Evolutionary conservation across 148 eudicot genomes (phyloP).

Genomic region (Cornus kousa): DNA sequence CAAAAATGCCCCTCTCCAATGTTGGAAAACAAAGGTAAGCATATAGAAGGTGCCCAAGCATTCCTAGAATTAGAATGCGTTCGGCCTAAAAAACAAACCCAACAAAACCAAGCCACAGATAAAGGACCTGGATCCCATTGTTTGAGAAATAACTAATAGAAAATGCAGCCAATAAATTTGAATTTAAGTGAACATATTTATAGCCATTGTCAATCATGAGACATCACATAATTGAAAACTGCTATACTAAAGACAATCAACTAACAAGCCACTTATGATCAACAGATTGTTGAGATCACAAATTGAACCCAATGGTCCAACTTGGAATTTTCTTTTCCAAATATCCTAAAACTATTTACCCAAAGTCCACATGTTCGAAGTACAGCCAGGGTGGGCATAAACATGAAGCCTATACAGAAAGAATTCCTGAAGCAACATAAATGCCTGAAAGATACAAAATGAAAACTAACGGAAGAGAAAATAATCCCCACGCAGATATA

Average conservation of each 20-base stretch:
- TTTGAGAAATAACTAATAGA: neutral
- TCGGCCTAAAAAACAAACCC: neutral
- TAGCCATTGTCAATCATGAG: neutral
- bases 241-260: neutral
- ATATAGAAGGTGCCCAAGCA: neutral
- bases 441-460: too few relatives aligned
- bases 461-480: too few relatives aligned
- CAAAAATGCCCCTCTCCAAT: neutral
- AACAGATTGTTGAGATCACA: neutral
- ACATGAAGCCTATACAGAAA: neutral
- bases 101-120: neutral
- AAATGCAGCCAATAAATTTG: neutral
- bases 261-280: neutral
- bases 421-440: neutral
- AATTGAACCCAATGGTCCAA: neutral
- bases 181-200: neutral
- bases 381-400: neutral
- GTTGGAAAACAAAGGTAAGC: neutral
- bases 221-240: neutral
- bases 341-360: neutral
- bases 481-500: too few relatives aligned
- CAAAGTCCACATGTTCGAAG: neutral
- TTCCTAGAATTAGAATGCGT: neutral
- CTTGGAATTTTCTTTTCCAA: neutral
- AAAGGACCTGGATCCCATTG: neutral